These are phyloP conservation scores for Hysterangium stoloniferum DNA, from an alignment of 768 basidiomycete genomes.

Conservation along the genomic window DNA sequence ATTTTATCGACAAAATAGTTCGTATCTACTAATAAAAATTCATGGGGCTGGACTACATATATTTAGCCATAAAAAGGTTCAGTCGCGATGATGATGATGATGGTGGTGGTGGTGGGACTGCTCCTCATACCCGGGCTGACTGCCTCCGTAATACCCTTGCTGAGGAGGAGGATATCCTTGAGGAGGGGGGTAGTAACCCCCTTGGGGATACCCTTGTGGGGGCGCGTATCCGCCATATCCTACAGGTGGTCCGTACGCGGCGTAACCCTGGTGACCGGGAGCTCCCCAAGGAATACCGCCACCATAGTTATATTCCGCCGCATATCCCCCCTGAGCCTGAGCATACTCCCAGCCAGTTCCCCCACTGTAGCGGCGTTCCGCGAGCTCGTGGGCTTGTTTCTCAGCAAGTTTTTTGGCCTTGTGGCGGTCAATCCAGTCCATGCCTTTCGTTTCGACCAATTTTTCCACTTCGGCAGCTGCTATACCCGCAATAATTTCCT, in stretches of 20 bases:
- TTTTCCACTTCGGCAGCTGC: slow-evolving; percentile 32
- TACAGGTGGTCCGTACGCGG: slow-evolving; percentile 7
- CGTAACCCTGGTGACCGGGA: slow-evolving; percentile 4
- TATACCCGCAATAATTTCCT: slow-evolving; percentile 30
- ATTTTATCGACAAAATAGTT: no score
- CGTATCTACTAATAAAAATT: no score
- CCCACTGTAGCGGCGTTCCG: slow-evolving; percentile 15
- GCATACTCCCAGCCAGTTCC: slow-evolving; percentile 18
- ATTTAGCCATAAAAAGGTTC: no score
- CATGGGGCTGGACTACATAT: no score
- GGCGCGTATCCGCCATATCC: slow-evolving; percentile 3
- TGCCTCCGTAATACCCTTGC: slow-evolving; percentile 3
- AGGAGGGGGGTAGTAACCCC: neutral
- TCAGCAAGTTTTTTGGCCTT: slow-evolving; percentile 18
- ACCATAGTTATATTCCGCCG: slow-evolving; percentile 14
- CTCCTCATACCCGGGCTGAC: neutral
- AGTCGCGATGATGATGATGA: slow-evolving; percentile 3
- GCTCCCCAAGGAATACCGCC: slow-evolving; percentile 14
- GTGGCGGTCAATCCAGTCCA: slow-evolving; percentile 19
- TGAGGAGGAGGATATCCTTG: neutral
- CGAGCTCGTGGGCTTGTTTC: slow-evolving; percentile 17
- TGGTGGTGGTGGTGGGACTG: slow-evolving; percentile 12
- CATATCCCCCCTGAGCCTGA: slow-evolving; percentile 10
- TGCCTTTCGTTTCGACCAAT: slow-evolving; percentile 32
- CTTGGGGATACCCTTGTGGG: neutral